Conservation (phyloP, 768 basidiomycete genomes). For the Boletus insuetus region DNA sequence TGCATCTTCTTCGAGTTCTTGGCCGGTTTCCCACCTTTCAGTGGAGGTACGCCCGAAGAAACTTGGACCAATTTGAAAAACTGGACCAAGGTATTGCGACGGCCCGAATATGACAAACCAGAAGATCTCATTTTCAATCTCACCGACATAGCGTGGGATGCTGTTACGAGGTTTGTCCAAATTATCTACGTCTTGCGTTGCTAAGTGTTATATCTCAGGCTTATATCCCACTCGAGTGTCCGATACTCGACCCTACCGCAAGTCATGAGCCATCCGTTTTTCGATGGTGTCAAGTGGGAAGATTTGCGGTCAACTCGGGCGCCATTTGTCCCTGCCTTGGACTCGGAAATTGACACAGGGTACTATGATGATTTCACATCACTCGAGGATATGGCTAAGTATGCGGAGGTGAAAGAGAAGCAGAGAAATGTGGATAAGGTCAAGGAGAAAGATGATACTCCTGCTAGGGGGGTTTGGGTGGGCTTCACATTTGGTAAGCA, state of each 20-base stretch:
- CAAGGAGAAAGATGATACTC: constrained; percentile 78
- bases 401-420: constrained; percentile 97
- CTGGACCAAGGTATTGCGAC: constrained; percentile 88
- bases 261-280: constrained; percentile 81
- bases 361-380: constrained; percentile 92
- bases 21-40: constrained; percentile 97
- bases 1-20: constrained; percentile 98
- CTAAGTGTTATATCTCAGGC: constrained; percentile 38
- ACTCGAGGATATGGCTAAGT: constrained; percentile 95
- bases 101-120: constrained; percentile 93
- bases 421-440: constrained; percentile 91
- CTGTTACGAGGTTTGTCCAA: constrained; percentile 69
- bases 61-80: constrained; percentile 99
- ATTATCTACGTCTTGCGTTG: neutral
- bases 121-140: constrained; percentile 98
- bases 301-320: constrained; percentile 71
- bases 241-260: constrained; percentile 75
- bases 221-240: constrained; percentile 84
- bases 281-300: constrained; percentile 72
- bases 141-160: constrained; percentile 91
- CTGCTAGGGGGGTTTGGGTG: constrained; percentile 80
- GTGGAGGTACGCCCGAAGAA: constrained; percentile 91
- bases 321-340: constrained; percentile 92
- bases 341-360: constrained; percentile 92
- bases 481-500: constrained; percentile 92